Evolutionary conservation across 2,329 filamentous ascomycete genomes (phyloP), one percentile per base, ranked within the genome.

Genomic region (Fusarium mexicanum): DNA sequence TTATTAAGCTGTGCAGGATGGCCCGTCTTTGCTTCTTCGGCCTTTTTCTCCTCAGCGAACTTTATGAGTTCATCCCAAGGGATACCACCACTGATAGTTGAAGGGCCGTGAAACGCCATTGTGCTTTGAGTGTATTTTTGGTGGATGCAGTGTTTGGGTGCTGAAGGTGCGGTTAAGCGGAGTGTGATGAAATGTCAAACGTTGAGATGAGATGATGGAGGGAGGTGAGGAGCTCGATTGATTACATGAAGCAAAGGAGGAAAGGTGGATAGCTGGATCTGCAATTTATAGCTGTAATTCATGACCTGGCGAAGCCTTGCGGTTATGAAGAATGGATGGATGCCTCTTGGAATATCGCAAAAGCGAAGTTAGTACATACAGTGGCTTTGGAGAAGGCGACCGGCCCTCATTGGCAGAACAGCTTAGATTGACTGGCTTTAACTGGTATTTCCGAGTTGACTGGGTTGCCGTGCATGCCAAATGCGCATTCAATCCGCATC

Each of bases 1-100:
- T 79, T 78, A 1, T 82, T 81, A 37, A 88, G 75, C 1, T 82
- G 81, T 3, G 83, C 80, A 0, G 85, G 82, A 20, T 71, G 44
- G 5, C 72, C 72, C 6, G 65, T 71, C 40, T 17, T 31, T 40
- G 58, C 18, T 40, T 75, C 73, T 37, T 75, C 73, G 4, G 51
- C 60, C 29, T 75, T 71, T 46, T 75, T 75, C 26, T 57, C 57
- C 17, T 61, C 67, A 41, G 72, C 73, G 29, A 75, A 75, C 24
- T 58, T 64, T 18, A 75, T 75, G 48, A 75, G 72, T 10, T 55
- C 50, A 16, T 75, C 73, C 73, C 73, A 75, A 22, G 73, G 72
- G 14, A 75, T 64, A 4, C 65, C 43, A 3, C 61, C 60, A 24
- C 44, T 31, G 14, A 63, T 11, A 38, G 60, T 24, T 35, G 47